Conservation (phyloP, 257 asterid species). For the Plantago major region DNA sequence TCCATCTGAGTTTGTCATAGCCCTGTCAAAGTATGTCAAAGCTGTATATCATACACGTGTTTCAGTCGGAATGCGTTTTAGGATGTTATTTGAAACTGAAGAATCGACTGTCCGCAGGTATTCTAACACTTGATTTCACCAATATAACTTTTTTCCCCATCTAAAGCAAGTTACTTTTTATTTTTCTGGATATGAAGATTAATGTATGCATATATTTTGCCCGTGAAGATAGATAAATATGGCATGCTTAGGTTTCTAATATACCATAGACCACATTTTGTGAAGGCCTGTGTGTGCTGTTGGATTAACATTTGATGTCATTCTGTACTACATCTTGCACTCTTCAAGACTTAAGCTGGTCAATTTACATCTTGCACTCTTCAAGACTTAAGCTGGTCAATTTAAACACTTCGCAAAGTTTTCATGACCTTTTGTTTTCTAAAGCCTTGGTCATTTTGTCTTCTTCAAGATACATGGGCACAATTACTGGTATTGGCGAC, state of each 20-base stretch:
- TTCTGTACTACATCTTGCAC: too few species aligned
- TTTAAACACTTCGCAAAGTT: slow-evolving; percentile 2
- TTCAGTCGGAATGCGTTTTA: slow-evolving; percentile 95
- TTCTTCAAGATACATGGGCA: slow-evolving; percentile 84
- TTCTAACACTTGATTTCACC: slow-evolving; percentile 1
- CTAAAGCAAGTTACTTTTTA: background rate
- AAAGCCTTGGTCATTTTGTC: slow-evolving; percentile 16
- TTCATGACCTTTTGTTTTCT: background rate
- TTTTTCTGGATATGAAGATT: too few species aligned
- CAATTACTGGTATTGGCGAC: slow-evolving; percentile 94
- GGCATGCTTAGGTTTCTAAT: background rate
- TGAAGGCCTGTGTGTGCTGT: slow-evolving; percentile 3
- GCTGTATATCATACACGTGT: slow-evolving; percentile 93
- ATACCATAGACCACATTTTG: background rate
- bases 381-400: background rate
- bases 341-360: too few species aligned
- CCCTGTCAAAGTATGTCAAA: slow-evolving; percentile 81
- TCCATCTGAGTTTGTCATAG: slow-evolving; percentile 90
- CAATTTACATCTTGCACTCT: background rate
- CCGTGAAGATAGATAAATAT: too few species aligned
- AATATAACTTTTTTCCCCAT: background rate
- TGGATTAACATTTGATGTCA: background rate
- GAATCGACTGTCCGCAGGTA: slow-evolving; percentile 99
- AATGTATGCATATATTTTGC: too few species aligned
- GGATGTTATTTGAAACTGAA: slow-evolving; percentile 97